Conservation (phyloP, 495 filamentous ascomycete genomes). For the Haplographium delicatum region DNA sequence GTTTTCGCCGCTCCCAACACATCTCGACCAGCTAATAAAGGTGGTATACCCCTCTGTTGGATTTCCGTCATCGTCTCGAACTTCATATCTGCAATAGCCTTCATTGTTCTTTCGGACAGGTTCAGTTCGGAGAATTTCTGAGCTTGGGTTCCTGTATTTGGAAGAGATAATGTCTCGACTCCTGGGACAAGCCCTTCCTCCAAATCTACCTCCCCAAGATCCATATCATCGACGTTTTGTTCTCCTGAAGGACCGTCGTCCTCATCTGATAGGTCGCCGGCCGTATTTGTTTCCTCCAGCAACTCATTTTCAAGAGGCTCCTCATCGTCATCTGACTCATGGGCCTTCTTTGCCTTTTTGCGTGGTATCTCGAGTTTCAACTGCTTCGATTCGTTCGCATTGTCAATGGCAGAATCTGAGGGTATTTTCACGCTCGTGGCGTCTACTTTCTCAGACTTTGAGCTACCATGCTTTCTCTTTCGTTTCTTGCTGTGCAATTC, state of each 20-base stretch:
- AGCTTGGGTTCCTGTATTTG: constrained; percentile 15
- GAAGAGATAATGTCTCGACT: constrained; percentile 16
- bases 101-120: constrained; percentile 78
- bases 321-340: constrained; percentile 15
- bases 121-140: constrained; percentile 70
- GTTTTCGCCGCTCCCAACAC: constrained; percentile 97
- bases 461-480: constrained; percentile 26
- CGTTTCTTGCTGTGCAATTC: constrained; percentile 28
- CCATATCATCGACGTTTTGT: constrained; percentile 8
- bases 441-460: constrained; percentile 12
- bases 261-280: background rate
- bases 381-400: constrained; percentile 8
- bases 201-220: constrained; percentile 9
- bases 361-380: constrained; percentile 18
- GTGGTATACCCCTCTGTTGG: constrained; percentile 81
- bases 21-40: constrained; percentile 82
- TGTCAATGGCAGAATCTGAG: too few species aligned
- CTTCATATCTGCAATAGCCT: constrained; percentile 84
- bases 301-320: constrained; percentile 8
- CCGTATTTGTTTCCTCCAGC: constrained; percentile 5
- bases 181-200: constrained; percentile 11
- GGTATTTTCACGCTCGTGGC: background rate
- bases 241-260: background rate
- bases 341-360: constrained; percentile 20
- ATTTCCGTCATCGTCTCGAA: constrained; percentile 97